Percentiles rank a stretch among this genome's conserved stretches.
Evolutionary conservation across 2,329 filamentous ascomycete species (phyloP).

Genomic region (Aschersonia sp.): DNA sequence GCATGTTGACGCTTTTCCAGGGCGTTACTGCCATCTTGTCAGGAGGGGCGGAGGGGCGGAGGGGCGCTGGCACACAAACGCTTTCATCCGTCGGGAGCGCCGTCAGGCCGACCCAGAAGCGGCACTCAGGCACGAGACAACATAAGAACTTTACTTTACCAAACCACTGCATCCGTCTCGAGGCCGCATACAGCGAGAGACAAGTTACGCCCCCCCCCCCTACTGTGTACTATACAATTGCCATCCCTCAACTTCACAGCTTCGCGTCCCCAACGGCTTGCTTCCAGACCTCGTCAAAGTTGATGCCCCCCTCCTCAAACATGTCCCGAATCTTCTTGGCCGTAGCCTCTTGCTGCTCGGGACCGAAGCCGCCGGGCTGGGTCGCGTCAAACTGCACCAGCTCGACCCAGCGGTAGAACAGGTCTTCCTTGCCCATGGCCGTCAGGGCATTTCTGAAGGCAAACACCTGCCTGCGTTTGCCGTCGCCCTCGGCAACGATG

Average conservation of each 20-base stretch:
- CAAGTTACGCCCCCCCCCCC: not conserved
- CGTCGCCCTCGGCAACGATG: slow-evolving; percentile 39
- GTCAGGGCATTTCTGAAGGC: slow-evolving; percentile 65
- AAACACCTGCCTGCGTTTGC: slow-evolving; percentile 59
- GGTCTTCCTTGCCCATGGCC: slow-evolving; percentile 65
- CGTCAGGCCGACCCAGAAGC: not conserved
- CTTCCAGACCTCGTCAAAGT: slow-evolving; percentile 70
- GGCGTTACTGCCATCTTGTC: too few species aligned
- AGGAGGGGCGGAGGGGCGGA: too few species aligned
- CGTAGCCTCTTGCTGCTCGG: slow-evolving; percentile 56
- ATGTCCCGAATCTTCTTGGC: slow-evolving; percentile 61
- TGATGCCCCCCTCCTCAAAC: slow-evolving; percentile 60
- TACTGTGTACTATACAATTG: slow-evolving; percentile 4
- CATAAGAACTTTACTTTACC: not conserved
- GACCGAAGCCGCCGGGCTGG: slow-evolving; percentile 62
- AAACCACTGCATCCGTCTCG: not conserved
- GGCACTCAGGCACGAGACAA: not conserved
- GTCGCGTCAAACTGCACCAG: slow-evolving; percentile 78
- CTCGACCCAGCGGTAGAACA: slow-evolving; percentile 91
- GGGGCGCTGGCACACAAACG: too few species aligned
- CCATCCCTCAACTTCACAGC: not conserved
- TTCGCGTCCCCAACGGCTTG: slow-evolving; percentile 33
- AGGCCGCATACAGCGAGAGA: not conserved
- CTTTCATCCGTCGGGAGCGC: too few species aligned
- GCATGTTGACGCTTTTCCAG: too few species aligned